Evolutionary conservation across 2,329 filamentous ascomycete species (phyloP), one percentile per base, ranked within the genome.

Genomic region (Arthrobotrys megalospora): DNA sequence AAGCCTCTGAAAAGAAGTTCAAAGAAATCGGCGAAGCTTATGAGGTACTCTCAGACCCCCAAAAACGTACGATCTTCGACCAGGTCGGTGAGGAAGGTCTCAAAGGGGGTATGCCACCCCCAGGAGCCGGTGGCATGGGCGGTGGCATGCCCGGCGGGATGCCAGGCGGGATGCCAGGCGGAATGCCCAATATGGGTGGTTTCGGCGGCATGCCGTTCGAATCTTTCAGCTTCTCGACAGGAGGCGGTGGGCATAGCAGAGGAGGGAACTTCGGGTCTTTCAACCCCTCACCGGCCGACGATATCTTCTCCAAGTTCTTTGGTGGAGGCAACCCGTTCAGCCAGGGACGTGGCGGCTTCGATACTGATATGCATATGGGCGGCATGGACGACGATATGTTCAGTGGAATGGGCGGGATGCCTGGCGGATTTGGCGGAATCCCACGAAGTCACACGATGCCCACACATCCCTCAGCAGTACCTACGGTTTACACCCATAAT

Each of bases 21-120:
- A 98, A 99, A 89, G 96, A 99, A 84, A 92, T 97, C 84, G 70
- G 76, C 11, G 76, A 79, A 79, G 76, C 76, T 80, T 97, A 98
- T 84, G 96, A 99, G 86, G 96, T 92, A 65, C 87, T 99, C 85
- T 97, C 93, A 83, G 96, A 99, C 85, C 87, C 94, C 86, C 91
- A 97, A 91, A 81, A 82, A 45, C 76, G 80, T 14, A 68, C 68
- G 93, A 92, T 85, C 91, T 90, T 79, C 64, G 48, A 21, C 83
- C 93, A 97, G 86, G 97, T 96, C 91, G 96, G 96, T 82, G 94
- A 99, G 87, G 94, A 96, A 83, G 96, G 96, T 80, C 90, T 99
- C 58, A 95, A 98, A 84, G 94, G 94, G 81, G 94, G 93, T 82
- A 43, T 62, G 28, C 64, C 64, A 28, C 69, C 76, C 5, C 63